These are phyloP conservation scores for Triticum dicoccoides DNA, from an alignment of 176 grass and related monocot genomes.

Conservation along the genomic window DNA sequence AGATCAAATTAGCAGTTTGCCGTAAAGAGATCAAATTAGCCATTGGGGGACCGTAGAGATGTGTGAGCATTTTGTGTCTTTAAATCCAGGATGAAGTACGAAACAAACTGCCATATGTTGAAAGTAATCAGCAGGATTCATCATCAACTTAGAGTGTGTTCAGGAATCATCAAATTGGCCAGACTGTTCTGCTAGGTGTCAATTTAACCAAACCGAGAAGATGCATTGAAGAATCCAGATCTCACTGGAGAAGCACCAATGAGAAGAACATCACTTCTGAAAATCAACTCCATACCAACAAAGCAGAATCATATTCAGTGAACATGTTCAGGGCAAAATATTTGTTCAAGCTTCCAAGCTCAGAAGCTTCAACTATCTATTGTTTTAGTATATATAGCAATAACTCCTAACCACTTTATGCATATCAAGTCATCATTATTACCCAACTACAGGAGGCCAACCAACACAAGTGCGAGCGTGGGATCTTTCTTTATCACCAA, in stretches of 20 bases:
- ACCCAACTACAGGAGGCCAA: neutral
- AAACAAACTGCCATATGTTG: too few species aligned
- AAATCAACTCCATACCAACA: neutral
- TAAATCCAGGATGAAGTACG: too few species aligned
- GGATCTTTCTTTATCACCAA: neutral
- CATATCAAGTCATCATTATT: neutral
- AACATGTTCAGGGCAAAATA: neutral
- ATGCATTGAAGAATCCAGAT: neutral
- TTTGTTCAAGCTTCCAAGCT: neutral
- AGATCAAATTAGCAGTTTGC: too few species aligned
- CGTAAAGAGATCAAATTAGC: too few species aligned
- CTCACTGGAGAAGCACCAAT: neutral
- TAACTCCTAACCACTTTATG: neutral
- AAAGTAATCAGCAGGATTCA: too few species aligned
- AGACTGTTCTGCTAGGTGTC: neutral
- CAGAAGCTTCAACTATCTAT: neutral
- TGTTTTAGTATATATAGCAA: neutral
- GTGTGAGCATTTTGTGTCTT: too few species aligned
- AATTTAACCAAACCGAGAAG: neutral
- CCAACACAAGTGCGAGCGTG: neutral
- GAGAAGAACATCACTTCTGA: neutral
- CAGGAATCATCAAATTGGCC: neutral
- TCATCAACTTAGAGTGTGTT: too few species aligned
- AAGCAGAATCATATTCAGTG: neutral
- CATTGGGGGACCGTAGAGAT: too few species aligned